These are phyloP conservation scores for Melanopsichium pennsylvanicum DNA, from an alignment of 1,284 basidiomycete genomes.

Conservation along the genomic window DNA sequence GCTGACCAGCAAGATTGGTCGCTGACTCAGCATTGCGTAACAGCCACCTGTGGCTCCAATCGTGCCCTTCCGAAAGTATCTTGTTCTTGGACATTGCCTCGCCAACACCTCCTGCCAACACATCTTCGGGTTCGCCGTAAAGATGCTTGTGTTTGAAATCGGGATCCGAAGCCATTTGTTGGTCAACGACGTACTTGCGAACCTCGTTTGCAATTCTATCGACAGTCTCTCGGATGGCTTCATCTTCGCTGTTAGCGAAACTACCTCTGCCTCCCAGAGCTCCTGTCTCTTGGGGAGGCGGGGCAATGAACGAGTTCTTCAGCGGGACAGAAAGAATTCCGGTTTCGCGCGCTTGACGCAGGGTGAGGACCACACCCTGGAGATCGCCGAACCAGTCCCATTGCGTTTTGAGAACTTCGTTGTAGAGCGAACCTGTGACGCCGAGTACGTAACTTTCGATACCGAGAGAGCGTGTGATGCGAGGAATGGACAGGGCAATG, in stretches of 20 bases:
- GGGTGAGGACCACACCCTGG: slow-evolving; percentile 16
- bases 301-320: background rate
- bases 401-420: slow-evolving; percentile 55
- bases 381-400: slow-evolving; percentile 55
- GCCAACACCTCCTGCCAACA: background rate
- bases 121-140: background rate
- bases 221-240: slow-evolving; percentile 41
- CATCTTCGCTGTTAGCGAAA: slow-evolving; percentile 18
- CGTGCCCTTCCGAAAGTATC: too few species aligned
- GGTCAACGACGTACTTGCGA: slow-evolving; percentile 31
- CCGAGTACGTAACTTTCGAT: slow-evolving; percentile 57
- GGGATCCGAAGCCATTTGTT: slow-evolving; percentile 1
- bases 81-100: too few species aligned
- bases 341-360: slow-evolving; percentile 37
- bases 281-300: background rate
- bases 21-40: slow-evolving; percentile 25
- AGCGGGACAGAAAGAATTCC: slow-evolving; percentile 29
- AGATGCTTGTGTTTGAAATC: background rate
- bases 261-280: background rate
- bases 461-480: slow-evolving; percentile 41
- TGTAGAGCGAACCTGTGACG: slow-evolving; percentile 53
- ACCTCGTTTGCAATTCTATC: slow-evolving; percentile 43
- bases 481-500: slow-evolving; percentile 44
- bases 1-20: slow-evolving; percentile 13
- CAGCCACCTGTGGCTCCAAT: slow-evolving; percentile 28